These are phyloP conservation scores for Suhomyces yuchorum DNA, from an alignment of 1,139 yeast genomes.

Conservation along the genomic window DNA sequence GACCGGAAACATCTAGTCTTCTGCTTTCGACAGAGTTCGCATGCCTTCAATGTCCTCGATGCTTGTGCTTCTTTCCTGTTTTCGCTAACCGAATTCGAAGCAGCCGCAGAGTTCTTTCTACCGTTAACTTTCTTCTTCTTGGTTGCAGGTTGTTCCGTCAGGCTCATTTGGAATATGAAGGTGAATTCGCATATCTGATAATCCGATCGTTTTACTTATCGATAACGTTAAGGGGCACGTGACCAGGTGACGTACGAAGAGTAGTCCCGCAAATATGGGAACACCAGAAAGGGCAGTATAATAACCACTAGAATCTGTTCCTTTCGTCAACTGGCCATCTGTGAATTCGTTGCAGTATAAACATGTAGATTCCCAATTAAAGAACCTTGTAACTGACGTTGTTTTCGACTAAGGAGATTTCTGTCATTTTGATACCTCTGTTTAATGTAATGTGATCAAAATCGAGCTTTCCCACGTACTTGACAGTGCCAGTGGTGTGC, in stretches of 20 bases:
- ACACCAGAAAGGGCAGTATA: neutral
- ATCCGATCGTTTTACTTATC: neutral
- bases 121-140: conserved; percentile 2
- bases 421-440: conserved; percentile 32
- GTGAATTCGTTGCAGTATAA: too few relatives aligned
- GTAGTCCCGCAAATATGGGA: too few relatives aligned
- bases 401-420: conserved; percentile 4
- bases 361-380: neutral
- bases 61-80: conserved; percentile 27
- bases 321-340: too few relatives aligned
- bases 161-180: neutral
- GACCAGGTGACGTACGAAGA: too few relatives aligned
- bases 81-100: conserved; percentile 6
- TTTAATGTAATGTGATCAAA: conserved; percentile 35
- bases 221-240: neutral
- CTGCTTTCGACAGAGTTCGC: conserved; percentile 59
- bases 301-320: too few relatives aligned
- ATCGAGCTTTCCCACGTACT: conserved; percentile 36
- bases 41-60: conserved; percentile 57
- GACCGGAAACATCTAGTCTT: conserved; percentile 65
- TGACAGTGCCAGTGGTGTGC: conserved; percentile 22
- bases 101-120: neutral
- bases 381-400: conserved; percentile 7
- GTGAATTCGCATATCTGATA: neutral
- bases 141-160: neutral